A percentile compares a stretch with the other conserved stretches of the same genome.
phyloP scores from a whole-genome alignment of 2,329 filamentous ascomycete genomes.

The Stagonosporopsis rhizophila region DNA sequence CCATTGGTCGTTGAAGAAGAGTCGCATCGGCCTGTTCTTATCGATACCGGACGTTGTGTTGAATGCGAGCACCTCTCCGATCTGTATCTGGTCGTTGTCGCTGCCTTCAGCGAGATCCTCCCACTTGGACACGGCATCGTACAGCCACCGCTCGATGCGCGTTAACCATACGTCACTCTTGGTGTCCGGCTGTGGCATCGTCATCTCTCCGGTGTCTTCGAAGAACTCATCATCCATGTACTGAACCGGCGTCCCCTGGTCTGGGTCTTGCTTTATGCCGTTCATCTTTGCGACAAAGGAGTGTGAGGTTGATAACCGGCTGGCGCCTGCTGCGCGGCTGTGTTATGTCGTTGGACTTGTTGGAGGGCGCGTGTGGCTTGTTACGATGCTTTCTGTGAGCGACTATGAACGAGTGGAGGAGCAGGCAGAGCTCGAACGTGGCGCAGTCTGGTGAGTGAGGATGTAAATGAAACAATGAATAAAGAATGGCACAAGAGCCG shows the following conservation, averaged over 20 bases:
- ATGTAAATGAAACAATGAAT: constrained; percentile 1
- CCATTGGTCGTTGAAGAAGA: constrained; percentile 70
- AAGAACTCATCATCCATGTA: constrained; percentile 53
- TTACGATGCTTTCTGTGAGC: not conserved
- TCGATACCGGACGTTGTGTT: constrained; percentile 37
- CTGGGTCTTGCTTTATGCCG: constrained; percentile 51
- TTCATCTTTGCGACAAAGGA: constrained; percentile 39
- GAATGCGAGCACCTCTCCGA: constrained; percentile 46
- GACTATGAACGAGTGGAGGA: not conserved
- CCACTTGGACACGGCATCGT: constrained; percentile 47
- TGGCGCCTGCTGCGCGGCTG: constrained; percentile 12
- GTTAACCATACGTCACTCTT: constrained; percentile 47
- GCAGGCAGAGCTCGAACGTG: not conserved
- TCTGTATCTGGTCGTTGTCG: constrained; percentile 49
- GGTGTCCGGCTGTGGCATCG: constrained; percentile 37
- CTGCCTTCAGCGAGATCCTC: constrained; percentile 44
- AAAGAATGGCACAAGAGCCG: constrained; percentile 5
- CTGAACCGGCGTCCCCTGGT: constrained; percentile 38
- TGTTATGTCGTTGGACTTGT: not conserved
- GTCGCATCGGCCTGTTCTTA: constrained; percentile 62
- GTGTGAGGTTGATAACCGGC: not conserved
- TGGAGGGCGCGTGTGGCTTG: not conserved
- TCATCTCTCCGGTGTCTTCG: constrained; percentile 54
- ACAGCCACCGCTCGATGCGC: constrained; percentile 51
- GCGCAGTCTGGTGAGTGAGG: not conserved